Base-by-base conservation (phyloP, 2,329 filamentous ascomycete genomes). In the Exophiala bonariae region DNA sequence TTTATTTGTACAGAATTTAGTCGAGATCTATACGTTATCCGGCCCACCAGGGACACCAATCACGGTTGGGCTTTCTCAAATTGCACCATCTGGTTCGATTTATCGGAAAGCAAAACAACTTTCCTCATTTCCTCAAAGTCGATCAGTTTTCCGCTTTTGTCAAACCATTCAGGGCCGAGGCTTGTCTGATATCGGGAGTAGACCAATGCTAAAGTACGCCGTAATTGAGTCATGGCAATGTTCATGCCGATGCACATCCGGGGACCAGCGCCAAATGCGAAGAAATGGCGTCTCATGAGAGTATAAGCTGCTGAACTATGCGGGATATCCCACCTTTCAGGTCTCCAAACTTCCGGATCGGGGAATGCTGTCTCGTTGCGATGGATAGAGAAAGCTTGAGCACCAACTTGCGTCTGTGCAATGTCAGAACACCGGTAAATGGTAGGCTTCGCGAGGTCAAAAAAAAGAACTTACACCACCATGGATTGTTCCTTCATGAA, bases 221-320 rank as follows among this genome's bases (percentile, higher is more conserved):
- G 35, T 18, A 44, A 32, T 10, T 46, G 35, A 14, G 20, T 18
- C 19, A 22, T 16, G 30, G 38, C 38, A 8, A 41, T 30, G 14
- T 41, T 30, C 22, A 28, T 28, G 20, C 38, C 38, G 17, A 41
- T 30, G 20, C 38, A 41, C 8, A 18, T 30, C 7, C 28, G 38
- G 28, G 26, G 11, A 17, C 39, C 37, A 18, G 30, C 17, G 4
- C 28, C 39, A 23, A 35, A 35, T 8, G 35, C 16, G 8, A 37
- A 9, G 8, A 35, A 19, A 18, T 37, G 35, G 14, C 17, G 35
- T n/a, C 18, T 18, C 35, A 37, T 37, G 8, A 4, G 14, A 4
- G 11, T 19, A 7, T 19, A 37, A 19, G 11, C 19, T 19, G 18
- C 35, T 17, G 35, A 37, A 13, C 20, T 4, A 17, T 37, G 17